Percentiles rank a stretch among this genome's conserved stretches.
These are phyloP conservation scores for Pythium brachiatum DNA, from an alignment of 352 stramenopile species.

Conservation along the genomic window DNA sequence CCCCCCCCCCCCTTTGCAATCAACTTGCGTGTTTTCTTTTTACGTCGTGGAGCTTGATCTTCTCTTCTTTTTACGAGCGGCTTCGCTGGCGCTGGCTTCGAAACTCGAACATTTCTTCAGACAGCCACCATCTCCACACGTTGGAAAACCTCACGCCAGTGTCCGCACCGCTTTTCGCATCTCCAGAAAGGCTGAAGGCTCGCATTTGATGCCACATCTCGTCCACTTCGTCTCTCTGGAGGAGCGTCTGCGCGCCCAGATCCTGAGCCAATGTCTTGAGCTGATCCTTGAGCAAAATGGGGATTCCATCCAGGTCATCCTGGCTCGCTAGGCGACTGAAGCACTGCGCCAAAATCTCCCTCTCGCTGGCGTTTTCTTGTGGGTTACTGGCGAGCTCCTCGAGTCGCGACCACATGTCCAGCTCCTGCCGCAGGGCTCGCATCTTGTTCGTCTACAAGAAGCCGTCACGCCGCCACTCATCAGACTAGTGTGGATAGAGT, in stretches of 20 bases:
- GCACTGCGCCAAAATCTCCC: slow-evolving; percentile 32
- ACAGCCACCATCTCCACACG: slow-evolving; percentile 64
- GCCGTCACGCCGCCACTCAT: too few relatives aligned
- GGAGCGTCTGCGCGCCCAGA: slow-evolving; percentile 28
- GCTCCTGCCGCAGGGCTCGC: slow-evolving; percentile 35
- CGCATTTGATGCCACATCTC: slow-evolving; percentile 41
- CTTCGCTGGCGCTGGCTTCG: background rate
- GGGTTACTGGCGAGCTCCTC: slow-evolving; percentile 23
- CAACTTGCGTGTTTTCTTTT: slow-evolving; percentile 20
- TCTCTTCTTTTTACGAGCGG: background rate
- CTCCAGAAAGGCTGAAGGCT: background rate
- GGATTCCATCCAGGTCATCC: background rate
- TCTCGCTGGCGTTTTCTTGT: slow-evolving; percentile 25
- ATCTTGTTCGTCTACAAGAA: slow-evolving; percentile 37
- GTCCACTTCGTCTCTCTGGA: slow-evolving; percentile 43
- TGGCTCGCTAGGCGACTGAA: slow-evolving; percentile 30
- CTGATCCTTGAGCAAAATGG: slow-evolving; percentile 28
- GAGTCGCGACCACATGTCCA: slow-evolving; percentile 27
- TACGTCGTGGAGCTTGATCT: background rate
- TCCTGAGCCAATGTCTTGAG: slow-evolving; percentile 33
- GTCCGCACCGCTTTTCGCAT: background rate
- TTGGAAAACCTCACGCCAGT: slow-evolving; percentile 31
- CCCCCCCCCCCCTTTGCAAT: slow-evolving; percentile 20
- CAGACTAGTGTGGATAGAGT: too few relatives aligned
- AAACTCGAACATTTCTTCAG: slow-evolving; percentile 35